phyloP scores from a whole-genome alignment of 75 land plant genomes.

The Cupressus sempervirens region DNA sequence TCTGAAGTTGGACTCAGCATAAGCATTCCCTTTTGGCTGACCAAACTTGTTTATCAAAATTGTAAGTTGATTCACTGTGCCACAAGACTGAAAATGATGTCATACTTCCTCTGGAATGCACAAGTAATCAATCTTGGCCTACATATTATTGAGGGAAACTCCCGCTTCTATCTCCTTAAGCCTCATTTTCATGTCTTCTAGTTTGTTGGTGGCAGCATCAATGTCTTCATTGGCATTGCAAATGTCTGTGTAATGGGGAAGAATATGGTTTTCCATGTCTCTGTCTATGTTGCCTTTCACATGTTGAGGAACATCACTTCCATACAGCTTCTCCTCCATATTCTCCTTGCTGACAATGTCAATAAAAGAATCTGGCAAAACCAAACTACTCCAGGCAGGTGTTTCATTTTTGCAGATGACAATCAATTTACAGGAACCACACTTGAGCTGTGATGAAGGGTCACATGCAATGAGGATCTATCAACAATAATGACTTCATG shows the following conservation, averaged over 20 bases:
- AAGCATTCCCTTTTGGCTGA: constrained; percentile 75
- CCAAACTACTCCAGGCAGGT: no score
- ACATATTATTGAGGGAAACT: constrained; percentile 89
- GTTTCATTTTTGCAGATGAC: no score
- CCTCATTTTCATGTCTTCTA: constrained; percentile 93
- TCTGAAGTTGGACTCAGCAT: not conserved
- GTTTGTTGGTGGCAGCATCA: constrained; percentile 52
- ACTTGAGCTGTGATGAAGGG: no score
- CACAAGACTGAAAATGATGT: constrained; percentile 91
- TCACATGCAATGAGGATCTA: no score
- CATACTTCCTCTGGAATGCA: constrained; percentile 91
- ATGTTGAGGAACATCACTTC: constrained; percentile 86
- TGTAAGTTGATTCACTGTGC: constrained; percentile 80
- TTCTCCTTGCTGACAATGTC: not conserved
- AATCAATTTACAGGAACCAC: no score
- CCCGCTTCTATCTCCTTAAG: constrained; percentile 97
- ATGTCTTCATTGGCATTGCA: constrained; percentile 49
- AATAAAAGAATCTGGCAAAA: no score
- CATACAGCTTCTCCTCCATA: constrained; percentile 93
- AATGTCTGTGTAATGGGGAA: constrained; percentile 49
- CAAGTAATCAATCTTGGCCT: constrained; percentile 93
- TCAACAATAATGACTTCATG: no score
- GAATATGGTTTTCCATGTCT: constrained; percentile 40
- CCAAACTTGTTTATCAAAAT: constrained; percentile 85
- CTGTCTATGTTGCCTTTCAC: constrained; percentile 59